Evolutionary conservation across 306 rosid species (phyloP).

Genomic region (Lithocarpus polystachyus): DNA sequence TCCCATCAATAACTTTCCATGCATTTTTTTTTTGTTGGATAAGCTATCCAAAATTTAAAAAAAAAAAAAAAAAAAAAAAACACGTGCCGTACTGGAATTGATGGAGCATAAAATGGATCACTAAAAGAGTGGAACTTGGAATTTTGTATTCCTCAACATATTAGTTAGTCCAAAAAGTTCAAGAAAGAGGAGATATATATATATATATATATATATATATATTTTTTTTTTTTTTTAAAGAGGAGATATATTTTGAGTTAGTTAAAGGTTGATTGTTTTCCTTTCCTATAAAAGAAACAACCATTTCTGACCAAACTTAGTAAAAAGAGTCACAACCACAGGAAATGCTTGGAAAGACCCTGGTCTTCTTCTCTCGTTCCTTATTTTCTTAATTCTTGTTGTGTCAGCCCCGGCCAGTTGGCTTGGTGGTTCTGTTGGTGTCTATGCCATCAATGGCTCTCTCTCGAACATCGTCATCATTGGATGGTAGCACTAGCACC

Average conservation of each 20-base stretch:
- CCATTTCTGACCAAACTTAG: conserved; percentile 6
- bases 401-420: background rate
- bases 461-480: background rate
- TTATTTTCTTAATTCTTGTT: background rate
- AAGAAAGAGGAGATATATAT: background rate
- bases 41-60: too few relatives aligned
- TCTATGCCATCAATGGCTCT: background rate
- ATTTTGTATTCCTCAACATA: too few relatives aligned
- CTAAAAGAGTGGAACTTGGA: too few relatives aligned
- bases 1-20: too few relatives aligned
- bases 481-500: background rate
- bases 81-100: too few relatives aligned
- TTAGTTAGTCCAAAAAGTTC: background rate
- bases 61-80: too few relatives aligned
- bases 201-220: too few relatives aligned
- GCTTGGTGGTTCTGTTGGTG: background rate
- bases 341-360: background rate
- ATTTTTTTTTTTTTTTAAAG: too few relatives aligned
- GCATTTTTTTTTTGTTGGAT: too few relatives aligned
- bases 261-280: background rate
- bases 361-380: background rate
- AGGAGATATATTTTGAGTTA: background rate
- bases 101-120: too few relatives aligned
- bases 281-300: too few relatives aligned
- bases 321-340: background rate